Percentiles rank a stretch among this genome's conserved stretches.
Conservation (phyloP, 176 grass and related monocot genomes). For the Ampelocalamus luodianensis region DNA sequence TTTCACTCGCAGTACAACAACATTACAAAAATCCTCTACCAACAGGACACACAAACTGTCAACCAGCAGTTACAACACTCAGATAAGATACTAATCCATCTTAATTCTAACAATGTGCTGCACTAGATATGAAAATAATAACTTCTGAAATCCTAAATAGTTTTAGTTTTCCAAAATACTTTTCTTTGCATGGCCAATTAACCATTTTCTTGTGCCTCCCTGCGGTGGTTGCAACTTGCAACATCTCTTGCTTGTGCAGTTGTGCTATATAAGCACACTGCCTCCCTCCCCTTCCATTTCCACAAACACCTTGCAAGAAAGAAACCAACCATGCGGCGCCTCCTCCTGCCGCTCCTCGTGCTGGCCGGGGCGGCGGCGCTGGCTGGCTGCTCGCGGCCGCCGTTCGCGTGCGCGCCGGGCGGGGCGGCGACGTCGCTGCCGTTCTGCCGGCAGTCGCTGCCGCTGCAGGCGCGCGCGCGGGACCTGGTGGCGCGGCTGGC, state of each 20-base stretch:
- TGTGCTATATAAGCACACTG: conserved; percentile 43
- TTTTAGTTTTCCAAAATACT: background rate
- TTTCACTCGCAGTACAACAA: background rate
- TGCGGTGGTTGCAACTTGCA: conserved; percentile 14
- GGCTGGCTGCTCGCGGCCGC: background rate
- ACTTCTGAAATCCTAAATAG: background rate
- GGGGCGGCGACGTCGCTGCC: conserved; percentile 47
- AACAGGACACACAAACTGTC: background rate
- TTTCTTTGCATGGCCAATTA: conserved; percentile 16
- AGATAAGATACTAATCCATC: background rate
- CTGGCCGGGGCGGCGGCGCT: background rate
- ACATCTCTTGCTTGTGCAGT: background rate
- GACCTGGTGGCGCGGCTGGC: conserved; percentile 71
- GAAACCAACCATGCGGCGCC: conserved; percentile 35
- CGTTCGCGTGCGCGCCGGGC: conserved; percentile 72
- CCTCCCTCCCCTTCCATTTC: background rate
- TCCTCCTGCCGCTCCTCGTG: conserved; percentile 11
- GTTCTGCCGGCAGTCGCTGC: conserved; percentile 52
- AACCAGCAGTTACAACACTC: background rate
- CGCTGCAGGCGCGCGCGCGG: conserved; percentile 37
- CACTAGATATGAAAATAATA: background rate
- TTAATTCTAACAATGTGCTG: background rate
- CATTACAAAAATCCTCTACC: background rate
- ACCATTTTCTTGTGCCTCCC: background rate
- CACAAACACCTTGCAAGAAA: conserved; percentile 14